Evolutionary conservation across 495 filamentous ascomycete species (phyloP), one percentile per base, ranked within the genome.

Genomic region (Penicillium robsamsonii): DNA sequence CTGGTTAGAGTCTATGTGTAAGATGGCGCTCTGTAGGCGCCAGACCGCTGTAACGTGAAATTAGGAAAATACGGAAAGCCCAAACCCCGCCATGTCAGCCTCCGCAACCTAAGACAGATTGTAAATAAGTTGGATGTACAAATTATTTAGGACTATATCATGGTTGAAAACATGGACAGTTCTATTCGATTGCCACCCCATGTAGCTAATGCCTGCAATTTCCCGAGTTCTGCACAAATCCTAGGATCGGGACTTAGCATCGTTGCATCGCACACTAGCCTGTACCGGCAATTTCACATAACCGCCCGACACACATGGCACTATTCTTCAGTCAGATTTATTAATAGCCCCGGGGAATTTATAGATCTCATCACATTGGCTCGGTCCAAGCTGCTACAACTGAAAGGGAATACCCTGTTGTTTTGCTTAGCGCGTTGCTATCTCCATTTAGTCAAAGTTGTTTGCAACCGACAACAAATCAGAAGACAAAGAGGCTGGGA

Each of bases 391-490:
- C 31, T 45, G 29, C 47, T 55, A 37, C 56, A 53, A 50, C 18
- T 25, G 46, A 45, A 46, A 59, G 27, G 56, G 45, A 59, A 24
- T 46, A 41, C 33, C 46, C 52, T 37, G 56, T 43, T 67, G 64
- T 67, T 67, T 67, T 53, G 59, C 55, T 69, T 69, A 69, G 66
- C 66, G 66, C 66, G 49, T 44, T 50, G 57, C 52, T 49, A 46
- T 57, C 57, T 58, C 48, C 53, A 62, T 62, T 60, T 53, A 58
- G 59, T 40, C 57, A 52, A 67, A 60, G 48, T 62, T 38, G 55
- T 52, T 63, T 57, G 45, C 18, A 30, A n/a, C 4, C 40, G 24
- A n/a, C 30, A 15, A 42, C 66, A 57, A 69, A 66, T 69, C 24
- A 50, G 10, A 52, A 31, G 3, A n/a, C 8, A 18, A n/a, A 51